A percentile compares a stretch with the other conserved stretches of the same genome.
These are phyloP conservation scores for Yamadazyma kanchanaburiensis DNA, from an alignment of 1,139 yeast species.

Conservation along the genomic window DNA sequence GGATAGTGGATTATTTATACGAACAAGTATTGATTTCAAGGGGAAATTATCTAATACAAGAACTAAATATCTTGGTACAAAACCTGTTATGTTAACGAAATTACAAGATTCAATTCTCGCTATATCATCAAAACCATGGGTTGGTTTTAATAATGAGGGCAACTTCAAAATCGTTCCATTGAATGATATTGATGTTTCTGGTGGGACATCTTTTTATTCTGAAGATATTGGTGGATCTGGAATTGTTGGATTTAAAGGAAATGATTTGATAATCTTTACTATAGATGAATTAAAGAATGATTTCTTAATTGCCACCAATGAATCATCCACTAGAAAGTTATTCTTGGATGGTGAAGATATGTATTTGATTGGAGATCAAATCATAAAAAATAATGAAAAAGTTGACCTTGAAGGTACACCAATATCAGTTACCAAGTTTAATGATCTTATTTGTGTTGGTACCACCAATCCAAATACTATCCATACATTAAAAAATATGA, in stretches of 20 bases:
- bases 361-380: conserved; percentile 3
- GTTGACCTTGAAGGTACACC: conserved; percentile 5
- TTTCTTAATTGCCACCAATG: conserved; percentile 17
- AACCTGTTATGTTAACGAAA: conserved; percentile 51
- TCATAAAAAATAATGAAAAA: conserved; percentile 3
- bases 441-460: conserved; percentile 29
- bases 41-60: conserved; percentile 70
- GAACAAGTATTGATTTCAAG: conserved; percentile 44
- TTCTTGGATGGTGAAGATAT: conserved; percentile 3
- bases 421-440: conserved; percentile 6
- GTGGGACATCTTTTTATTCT: conserved; percentile 54
- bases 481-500: conserved; percentile 9
- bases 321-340: conserved; percentile 15
- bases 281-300: conserved; percentile 51
- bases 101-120: conserved; percentile 31
- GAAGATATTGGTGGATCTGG: conserved; percentile 62
- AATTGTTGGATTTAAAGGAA: conserved; percentile 59
- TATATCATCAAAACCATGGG: conserved; percentile 43
- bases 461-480: conserved; percentile 12
- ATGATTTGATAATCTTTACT: conserved; percentile 56
- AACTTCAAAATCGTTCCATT: conserved; percentile 44
- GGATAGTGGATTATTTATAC: conserved; percentile 74
- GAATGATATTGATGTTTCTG: conserved; percentile 22
- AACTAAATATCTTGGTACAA: conserved; percentile 71
- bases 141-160: conserved; percentile 19